These are phyloP conservation scores for Thyridium curvatum DNA, from an alignment of 2,329 filamentous ascomycete genomes.

Conservation along the genomic window DNA sequence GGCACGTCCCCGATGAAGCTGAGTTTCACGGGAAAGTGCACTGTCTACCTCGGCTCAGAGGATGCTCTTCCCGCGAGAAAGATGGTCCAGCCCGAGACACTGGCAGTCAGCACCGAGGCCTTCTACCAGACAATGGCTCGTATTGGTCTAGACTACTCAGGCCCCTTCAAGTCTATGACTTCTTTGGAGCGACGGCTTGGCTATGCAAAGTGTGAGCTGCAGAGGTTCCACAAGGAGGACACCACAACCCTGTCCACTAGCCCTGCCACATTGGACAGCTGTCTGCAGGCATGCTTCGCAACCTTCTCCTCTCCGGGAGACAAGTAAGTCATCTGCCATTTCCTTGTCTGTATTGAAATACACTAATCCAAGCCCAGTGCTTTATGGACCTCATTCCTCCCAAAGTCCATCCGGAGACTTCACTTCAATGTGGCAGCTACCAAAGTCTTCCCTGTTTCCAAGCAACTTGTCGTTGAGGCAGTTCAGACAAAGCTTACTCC, in stretches of 20 bases:
- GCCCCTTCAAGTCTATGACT: slow-evolving; percentile 27
- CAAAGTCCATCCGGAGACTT: slow-evolving; percentile 23
- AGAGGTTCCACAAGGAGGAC: slow-evolving; percentile 24
- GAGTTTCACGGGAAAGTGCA: slow-evolving; percentile 25
- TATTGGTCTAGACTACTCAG: slow-evolving; percentile 29
- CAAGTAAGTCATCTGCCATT: slow-evolving; percentile 13
- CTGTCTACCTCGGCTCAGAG: slow-evolving; percentile 20
- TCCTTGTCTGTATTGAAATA: not conserved
- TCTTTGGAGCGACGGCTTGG: slow-evolving; percentile 26
- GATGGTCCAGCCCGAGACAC: slow-evolving; percentile 19
- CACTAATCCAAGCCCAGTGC: slow-evolving; percentile 17
- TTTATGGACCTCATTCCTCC: slow-evolving; percentile 36
- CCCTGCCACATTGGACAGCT: slow-evolving; percentile 33
- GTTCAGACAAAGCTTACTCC: slow-evolving; percentile 19
- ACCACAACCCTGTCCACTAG: slow-evolving; percentile 27
- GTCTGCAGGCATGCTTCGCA: slow-evolving; percentile 34
- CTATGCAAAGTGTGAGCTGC: slow-evolving; percentile 24
- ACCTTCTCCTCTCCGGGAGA: slow-evolving; percentile 33
- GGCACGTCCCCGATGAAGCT: slow-evolving; percentile 25
- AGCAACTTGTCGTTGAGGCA: slow-evolving; percentile 19
- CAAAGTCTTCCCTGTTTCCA: not conserved
- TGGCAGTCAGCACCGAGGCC: slow-evolving; percentile 18
- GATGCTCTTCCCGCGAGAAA: slow-evolving; percentile 19
- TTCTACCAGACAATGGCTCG: slow-evolving; percentile 35
- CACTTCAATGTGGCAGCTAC: slow-evolving; percentile 27